A percentile compares a stretch with the other conserved stretches of the same genome.
phyloP scores from a whole-genome alignment of 2,329 filamentous ascomycete species.

The Epicoccum sorghinum region DNA sequence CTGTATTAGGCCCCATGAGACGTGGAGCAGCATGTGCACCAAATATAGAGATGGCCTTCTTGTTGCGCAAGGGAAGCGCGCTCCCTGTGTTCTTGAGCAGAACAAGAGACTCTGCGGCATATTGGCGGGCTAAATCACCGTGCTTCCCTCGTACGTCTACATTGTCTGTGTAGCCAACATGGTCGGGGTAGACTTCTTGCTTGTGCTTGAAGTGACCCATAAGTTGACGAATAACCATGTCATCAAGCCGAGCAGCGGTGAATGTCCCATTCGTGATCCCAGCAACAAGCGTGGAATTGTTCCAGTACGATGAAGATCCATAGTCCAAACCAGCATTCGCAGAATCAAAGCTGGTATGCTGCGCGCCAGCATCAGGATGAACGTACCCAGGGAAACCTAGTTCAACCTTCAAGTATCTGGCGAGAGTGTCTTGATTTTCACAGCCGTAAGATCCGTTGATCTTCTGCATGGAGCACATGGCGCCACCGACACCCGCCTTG shows the following conservation, averaged over 20 bases:
- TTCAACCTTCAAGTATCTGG: constrained; percentile 56
- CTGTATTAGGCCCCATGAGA: constrained; percentile 17
- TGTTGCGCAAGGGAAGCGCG: constrained; percentile 54
- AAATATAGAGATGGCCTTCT: constrained; percentile 9
- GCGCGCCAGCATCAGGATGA: constrained; percentile 50
- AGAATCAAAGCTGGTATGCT: constrained; percentile 51
- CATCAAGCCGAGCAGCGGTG: constrained; percentile 19
- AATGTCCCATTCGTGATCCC: constrained; percentile 26
- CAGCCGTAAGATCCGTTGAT: constrained; percentile 32
- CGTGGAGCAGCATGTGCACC: constrained; percentile 12
- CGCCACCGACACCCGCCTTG: constrained; percentile 59
- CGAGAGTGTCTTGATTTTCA: constrained; percentile 46
- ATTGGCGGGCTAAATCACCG: constrained; percentile 14
- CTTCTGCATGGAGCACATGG: constrained; percentile 61
- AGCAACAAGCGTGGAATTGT: constrained; percentile 22
- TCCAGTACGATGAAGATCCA: constrained; percentile 22
- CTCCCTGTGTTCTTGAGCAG: constrained; percentile 59
- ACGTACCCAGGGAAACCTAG: constrained; percentile 53
- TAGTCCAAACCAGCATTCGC: constrained; percentile 54
- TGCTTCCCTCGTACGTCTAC: constrained; percentile 17
- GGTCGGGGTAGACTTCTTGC: constrained; percentile 7
- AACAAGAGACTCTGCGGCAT: constrained; percentile 42
- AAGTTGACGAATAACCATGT: constrained; percentile 25
- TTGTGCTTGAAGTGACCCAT: constrained; percentile 8
- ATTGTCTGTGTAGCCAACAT: constrained; percentile 11